A percentile compares a stretch with the other conserved stretches of the same genome.
phyloP scores from a whole-genome alignment of 2,329 filamentous ascomycete species.

The Xenoacremonium recifei region DNA sequence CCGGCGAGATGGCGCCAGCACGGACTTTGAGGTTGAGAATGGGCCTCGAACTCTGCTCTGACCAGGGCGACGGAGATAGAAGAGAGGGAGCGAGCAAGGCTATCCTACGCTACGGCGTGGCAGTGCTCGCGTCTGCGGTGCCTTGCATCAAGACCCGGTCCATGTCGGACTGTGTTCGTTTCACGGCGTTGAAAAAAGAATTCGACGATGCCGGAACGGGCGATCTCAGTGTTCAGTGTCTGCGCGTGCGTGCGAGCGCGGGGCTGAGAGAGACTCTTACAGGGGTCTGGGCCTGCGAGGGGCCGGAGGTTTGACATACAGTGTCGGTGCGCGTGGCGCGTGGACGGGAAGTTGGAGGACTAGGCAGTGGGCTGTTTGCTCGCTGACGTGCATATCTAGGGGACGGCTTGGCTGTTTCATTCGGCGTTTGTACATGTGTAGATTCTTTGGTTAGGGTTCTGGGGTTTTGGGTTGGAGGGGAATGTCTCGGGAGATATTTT shows the following conservation, averaged over 20 bases:
- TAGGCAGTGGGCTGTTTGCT: conserved; percentile 17
- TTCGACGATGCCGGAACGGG: no score
- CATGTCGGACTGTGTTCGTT: no score
- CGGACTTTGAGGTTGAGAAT: conserved; percentile 2
- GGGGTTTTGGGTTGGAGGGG: not conserved
- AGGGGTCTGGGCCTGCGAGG: no score
- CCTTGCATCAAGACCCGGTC: not conserved
- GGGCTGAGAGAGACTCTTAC: no score
- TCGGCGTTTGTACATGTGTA: not conserved
- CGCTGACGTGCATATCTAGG: conserved; percentile 2
- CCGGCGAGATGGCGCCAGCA: conserved; percentile 1
- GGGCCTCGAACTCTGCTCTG: not conserved
- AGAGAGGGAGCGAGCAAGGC: not conserved
- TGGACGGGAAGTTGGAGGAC: conserved; percentile 21
- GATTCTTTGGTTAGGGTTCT: not conserved
- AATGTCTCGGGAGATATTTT: conserved; percentile 9
- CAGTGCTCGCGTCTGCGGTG: not conserved
- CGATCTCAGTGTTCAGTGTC: no score
- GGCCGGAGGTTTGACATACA: conserved; percentile 12
- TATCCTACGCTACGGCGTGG: conserved; percentile 1
- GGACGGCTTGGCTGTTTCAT: no score
- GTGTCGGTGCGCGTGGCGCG: not conserved
- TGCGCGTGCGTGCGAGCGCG: no score
- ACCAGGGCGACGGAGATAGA: not conserved
- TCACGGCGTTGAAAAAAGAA: no score